Conservation (phyloP, 306 rosid species). For the Vigna nakashimae region DNA sequence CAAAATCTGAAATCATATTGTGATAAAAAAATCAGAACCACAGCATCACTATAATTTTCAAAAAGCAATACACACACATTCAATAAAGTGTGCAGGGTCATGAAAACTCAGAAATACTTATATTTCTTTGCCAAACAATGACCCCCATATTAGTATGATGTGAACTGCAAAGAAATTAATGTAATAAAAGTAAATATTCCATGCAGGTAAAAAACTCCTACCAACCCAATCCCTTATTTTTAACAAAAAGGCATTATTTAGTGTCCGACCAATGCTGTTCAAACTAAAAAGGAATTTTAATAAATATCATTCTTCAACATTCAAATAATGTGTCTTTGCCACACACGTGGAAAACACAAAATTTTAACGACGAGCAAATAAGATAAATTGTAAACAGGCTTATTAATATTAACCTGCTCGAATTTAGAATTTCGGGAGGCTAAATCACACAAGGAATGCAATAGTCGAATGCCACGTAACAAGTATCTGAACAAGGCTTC, state of each 20-base stretch:
- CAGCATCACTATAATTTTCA: constrained; percentile 37
- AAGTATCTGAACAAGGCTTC: constrained; percentile 71
- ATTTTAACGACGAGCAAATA: constrained; percentile 33
- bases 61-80: constrained; percentile 26
- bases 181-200: constrained; percentile 13
- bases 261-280: constrained; percentile 21
- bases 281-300: constrained; percentile 3
- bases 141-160: background rate
- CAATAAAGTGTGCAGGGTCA: constrained; percentile 24
- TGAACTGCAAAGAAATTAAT: constrained; percentile 25
- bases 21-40: constrained; percentile 47
- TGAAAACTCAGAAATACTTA: constrained; percentile 8
- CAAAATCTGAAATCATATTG: constrained; percentile 69
- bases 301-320: constrained; percentile 37
- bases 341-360: constrained; percentile 26
- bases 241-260: constrained; percentile 18
- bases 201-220: background rate
- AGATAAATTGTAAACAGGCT: constrained; percentile 17
- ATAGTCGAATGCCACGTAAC: constrained; percentile 76
- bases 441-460: constrained; percentile 91
- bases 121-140: constrained; percentile 24
- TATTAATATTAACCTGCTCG: constrained; percentile 72
- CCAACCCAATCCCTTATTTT: constrained; percentile 15
- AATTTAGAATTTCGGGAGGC: constrained; percentile 82
- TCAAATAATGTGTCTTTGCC: constrained; percentile 8